Base-by-base conservation (phyloP, 805 yeast species). In the Torulaspora maleeae region DNA sequence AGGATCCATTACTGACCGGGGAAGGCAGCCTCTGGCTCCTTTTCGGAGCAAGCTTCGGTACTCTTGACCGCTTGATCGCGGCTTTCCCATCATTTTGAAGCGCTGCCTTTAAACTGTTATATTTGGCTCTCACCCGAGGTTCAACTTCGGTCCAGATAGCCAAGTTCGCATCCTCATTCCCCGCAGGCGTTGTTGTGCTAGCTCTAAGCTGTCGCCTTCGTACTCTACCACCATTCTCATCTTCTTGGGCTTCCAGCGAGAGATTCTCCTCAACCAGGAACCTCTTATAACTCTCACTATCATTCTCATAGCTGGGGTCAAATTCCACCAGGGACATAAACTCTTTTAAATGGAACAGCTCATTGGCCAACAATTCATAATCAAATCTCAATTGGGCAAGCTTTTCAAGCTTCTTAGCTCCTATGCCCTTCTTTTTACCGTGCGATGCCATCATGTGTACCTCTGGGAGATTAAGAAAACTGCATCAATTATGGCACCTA, bases 321-420 rank as follows among this genome's bases (percentile, higher is more conserved):
- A 81, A 84, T 15, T 77, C 78, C 0, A 74, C 77, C 35, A 83
- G 59, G 0, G 86, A 79, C 16, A 79, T 77, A 58, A 75, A 83
- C 52, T 80, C 78, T 45, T 72, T 67, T 22, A 84, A 63, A 57
- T 83, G 87, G 54, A 78, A 83, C 15, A 83, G 64, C 56, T 84
- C 89, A 49, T 79, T 78, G 0, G 78, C 68, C 20, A 77, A 60
- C 4, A 75, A 42, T 41, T 76, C 77, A 59, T 77, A 78, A 30
- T 72, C 65, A 12, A 74, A 62, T 29, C 73, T 61, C 44, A 79
- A 49, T 5, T 73, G 68, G 0, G 76, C 74, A 46, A 79, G 37
- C 36, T 41, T 38, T 34, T 42, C 48, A 22, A 24, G 24, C 36
- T 47, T 45, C 29, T 39, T 35, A 20, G 30, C 34, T n/a, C 41